Conservation (phyloP, 805 yeast genomes). For the Priceomyces castillae region DNA sequence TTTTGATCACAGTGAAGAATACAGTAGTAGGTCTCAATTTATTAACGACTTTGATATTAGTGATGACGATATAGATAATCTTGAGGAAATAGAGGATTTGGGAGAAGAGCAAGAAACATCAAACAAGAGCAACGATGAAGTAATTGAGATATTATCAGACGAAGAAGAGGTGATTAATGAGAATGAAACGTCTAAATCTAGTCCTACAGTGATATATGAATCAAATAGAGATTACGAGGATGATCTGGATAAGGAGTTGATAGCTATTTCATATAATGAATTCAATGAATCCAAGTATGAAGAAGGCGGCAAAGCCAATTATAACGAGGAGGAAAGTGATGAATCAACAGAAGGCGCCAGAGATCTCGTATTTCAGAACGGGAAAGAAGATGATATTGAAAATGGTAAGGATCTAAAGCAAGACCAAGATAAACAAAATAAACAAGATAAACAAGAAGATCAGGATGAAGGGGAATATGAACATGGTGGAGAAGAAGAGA, state of each 20-base stretch:
- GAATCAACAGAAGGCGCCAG: background rate
- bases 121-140: background rate
- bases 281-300: background rate
- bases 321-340: background rate
- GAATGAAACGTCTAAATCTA: too few species aligned
- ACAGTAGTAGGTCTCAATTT: background rate
- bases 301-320: too few species aligned
- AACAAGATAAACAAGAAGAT: background rate
- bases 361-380: too few species aligned
- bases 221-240: background rate
- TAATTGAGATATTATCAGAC: background rate
- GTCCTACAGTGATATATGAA: too few species aligned
- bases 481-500: background rate
- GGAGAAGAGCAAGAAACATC: background rate
- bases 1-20: background rate
- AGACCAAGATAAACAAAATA: too few species aligned
- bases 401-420: too few species aligned
- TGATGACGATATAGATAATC: slow-evolving; percentile 8
- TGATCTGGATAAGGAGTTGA: background rate
- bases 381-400: too few species aligned
- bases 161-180: background rate
- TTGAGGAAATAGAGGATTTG: slow-evolving; percentile 3
- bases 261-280: background rate
- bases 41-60: slow-evolving; percentile 2
- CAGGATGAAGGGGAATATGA: background rate